Evolutionary conservation across 2,329 filamentous ascomycete genomes (phyloP), one percentile per base, ranked within the genome.

Genomic region (Monosporascus sp.): DNA sequence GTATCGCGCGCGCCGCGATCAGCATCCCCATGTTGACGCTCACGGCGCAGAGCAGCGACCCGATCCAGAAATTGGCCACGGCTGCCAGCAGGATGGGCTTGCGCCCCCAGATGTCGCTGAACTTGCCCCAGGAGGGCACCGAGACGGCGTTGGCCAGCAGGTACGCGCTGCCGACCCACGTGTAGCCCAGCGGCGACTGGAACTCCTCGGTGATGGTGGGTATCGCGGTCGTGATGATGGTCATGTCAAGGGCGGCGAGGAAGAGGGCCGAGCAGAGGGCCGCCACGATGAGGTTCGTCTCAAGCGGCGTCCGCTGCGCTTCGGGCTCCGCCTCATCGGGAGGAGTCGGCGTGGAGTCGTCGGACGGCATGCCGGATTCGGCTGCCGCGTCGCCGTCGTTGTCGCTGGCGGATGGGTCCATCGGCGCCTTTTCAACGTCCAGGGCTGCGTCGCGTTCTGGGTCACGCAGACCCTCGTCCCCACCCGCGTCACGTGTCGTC

Each of bases 111-210:
- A 84, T 79, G 58, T 84, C 81, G 43, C 77, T 78, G 47, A 83
- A 63, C 61, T 81, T 81, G 52, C 85, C 86, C 88, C 87, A 92
- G 49, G 86, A 82, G 0, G 87, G 86, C 0, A 82, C 81, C 1
- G 81, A 79, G 67, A 76, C 81, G 1, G 87, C 84, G 64, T 84
- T 86, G 52, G 84, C 86, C 11, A 92, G 80, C 7, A 91, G 75
- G 63, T 88, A 93, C 3, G 87, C 83, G 38, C 81, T 84, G 16
- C 88, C 88, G 56, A 93, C 85, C 89, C 88, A 92, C 50, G 85
- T 81, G 70, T 91, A 92, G 24, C 87, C 88, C 17, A 80, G 74
- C 3, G 82, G 82, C 6, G 87, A 88, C 45, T 83, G 65, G 56
- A 92, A 81, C 55, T 87, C 76, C 37, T 71, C 70, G 5, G 81